Conservation (phyloP, 1,284 basidiomycete genomes). For the Porodaedalea pini region DNA sequence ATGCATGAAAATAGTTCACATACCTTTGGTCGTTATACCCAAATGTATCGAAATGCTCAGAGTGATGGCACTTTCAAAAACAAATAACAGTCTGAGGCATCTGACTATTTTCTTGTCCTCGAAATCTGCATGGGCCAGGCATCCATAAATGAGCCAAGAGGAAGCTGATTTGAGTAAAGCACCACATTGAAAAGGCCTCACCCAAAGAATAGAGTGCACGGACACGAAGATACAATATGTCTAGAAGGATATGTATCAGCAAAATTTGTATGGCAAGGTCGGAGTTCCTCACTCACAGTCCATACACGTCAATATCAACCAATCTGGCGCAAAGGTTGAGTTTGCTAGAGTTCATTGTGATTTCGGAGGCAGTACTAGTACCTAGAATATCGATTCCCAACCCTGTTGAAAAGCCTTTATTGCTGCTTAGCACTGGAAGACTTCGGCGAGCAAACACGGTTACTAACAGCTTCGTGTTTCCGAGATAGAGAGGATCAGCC, state of each 20-base stretch:
- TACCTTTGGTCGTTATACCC: neutral
- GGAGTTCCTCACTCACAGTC: neutral
- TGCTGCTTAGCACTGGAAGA: neutral
- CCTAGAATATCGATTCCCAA: neutral
- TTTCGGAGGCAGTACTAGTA: neutral
- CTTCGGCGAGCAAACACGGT: neutral
- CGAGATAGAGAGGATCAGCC: no score
- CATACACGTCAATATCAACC: neutral
- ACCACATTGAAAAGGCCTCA: neutral
- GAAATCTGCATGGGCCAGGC: neutral
- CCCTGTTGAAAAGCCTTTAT: neutral
- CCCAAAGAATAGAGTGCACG: conserved; percentile 1
- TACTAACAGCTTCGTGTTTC: no score
- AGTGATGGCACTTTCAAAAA: neutral
- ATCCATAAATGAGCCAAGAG: neutral
- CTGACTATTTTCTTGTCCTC: neutral
- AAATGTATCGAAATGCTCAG: neutral
- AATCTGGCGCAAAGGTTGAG: neutral
- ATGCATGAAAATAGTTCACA: neutral
- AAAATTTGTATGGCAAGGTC: neutral
- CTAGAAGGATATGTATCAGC: neutral
- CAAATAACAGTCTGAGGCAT: neutral
- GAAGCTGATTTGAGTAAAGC: neutral
- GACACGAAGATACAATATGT: neutral
- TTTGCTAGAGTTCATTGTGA: neutral